phyloP scores from a whole-genome alignment of 768 basidiomycete genomes.

The Kwoniella mangroviensis region DNA sequence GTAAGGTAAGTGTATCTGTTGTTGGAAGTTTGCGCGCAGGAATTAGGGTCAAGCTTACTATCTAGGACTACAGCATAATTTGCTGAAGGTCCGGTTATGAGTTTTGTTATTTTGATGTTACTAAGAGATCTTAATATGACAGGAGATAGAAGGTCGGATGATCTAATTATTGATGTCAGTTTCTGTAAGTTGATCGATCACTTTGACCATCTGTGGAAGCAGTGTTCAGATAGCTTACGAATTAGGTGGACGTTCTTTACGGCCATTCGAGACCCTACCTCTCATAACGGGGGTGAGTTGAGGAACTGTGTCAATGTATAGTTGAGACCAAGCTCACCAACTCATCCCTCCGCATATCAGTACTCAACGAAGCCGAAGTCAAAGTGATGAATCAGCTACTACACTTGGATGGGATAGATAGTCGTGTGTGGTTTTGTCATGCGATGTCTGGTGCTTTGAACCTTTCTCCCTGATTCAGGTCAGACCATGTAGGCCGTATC shows the following conservation, averaged over 20 bases:
- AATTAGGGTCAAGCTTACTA: constrained; percentile 41
- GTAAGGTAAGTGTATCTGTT: neutral
- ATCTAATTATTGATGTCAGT: constrained; percentile 37
- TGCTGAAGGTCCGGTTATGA: constrained; percentile 64
- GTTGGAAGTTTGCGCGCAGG: neutral
- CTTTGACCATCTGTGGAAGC: neutral
- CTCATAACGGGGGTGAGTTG: neutral
- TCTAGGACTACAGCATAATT: constrained; percentile 54
- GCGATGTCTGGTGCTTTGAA: too few relatives aligned
- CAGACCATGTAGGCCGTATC: too few relatives aligned
- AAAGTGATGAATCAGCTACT: constrained; percentile 5
- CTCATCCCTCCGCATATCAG: constrained; percentile 84
- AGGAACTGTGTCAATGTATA: neutral
- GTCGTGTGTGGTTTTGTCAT: too few relatives aligned
- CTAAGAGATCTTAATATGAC: constrained; percentile 85
- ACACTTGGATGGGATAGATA: too few relatives aligned
- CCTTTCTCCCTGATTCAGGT: too few relatives aligned
- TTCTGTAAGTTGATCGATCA: too few relatives aligned
- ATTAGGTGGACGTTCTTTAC: constrained; percentile 68
- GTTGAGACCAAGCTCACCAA: constrained; percentile 65
- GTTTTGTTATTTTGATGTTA: constrained; percentile 73
- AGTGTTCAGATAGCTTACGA: neutral
- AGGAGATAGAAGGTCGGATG: constrained; percentile 82
- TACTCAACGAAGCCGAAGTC: constrained; percentile 60
- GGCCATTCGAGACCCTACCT: constrained; percentile 73